phyloP scores from a whole-genome alignment of 169 alveolate genomes.

The Amoebophrya sp. region DNA sequence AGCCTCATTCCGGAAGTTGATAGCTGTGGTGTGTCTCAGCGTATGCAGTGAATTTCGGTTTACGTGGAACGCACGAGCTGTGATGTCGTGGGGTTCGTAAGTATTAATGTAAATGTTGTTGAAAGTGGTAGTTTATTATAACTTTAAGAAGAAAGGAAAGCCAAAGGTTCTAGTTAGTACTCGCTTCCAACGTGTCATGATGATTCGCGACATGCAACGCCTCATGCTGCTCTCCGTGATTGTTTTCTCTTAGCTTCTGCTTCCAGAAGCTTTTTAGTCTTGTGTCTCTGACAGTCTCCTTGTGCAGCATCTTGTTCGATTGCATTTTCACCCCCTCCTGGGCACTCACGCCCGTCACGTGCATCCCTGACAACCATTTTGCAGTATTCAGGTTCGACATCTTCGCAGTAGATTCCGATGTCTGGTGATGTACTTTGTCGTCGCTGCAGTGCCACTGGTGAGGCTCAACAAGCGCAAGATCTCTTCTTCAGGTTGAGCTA shows the following conservation, averaged over 20 bases:
- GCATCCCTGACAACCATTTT: neutral
- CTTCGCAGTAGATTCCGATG: neutral
- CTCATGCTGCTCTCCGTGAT: neutral
- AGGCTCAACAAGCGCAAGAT: no score
- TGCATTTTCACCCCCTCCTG: neutral
- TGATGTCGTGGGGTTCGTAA: no score
- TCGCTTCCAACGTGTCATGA: neutral
- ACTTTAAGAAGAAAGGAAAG: neutral
- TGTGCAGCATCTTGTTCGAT: neutral
- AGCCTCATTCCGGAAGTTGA: neutral
- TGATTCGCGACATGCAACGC: neutral
- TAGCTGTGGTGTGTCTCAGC: neutral
- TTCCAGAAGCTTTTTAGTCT: neutral
- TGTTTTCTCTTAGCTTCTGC: neutral
- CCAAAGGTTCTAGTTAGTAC: neutral
- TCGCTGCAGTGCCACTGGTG: no score
- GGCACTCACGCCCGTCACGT: neutral
- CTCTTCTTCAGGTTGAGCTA: no score
- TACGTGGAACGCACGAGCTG: constrained; percentile 8
- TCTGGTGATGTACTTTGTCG: no score
- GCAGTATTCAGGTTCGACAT: constrained; percentile 7
- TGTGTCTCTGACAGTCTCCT: neutral
- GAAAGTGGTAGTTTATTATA: no score
- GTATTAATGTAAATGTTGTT: no score
- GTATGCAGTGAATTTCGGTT: neutral